phyloP scores from a whole-genome alignment of 2,329 filamentous ascomycete genomes.

The Epichloe coenophiala region DNA sequence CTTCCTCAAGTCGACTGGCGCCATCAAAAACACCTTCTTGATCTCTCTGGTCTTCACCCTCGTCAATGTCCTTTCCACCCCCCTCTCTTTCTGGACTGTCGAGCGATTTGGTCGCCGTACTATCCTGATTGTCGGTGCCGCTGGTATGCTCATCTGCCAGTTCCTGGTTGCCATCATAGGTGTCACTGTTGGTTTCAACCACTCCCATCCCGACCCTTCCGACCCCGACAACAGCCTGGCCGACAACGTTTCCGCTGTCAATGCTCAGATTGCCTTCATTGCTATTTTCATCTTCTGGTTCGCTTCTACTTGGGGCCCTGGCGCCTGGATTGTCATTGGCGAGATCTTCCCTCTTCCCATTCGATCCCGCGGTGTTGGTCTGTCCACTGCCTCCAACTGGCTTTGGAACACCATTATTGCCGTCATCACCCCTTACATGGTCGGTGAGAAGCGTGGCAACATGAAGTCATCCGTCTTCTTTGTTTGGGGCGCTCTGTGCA shows the following conservation, averaged over 20 bases:
- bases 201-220: constrained; percentile 31
- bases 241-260: constrained; percentile 43
- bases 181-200: constrained; percentile 43
- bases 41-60: constrained; percentile 77
- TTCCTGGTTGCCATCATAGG: constrained; percentile 74
- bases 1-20: constrained; percentile 68
- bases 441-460: constrained; percentile 47
- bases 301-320: constrained; percentile 77
- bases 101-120: constrained; percentile 70
- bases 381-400: constrained; percentile 86
- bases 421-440: constrained; percentile 63
- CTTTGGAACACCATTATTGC: constrained; percentile 68
- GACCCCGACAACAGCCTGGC: constrained; percentile 26
- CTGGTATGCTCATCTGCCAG: constrained; percentile 76
- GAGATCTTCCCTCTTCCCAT: constrained; percentile 86
- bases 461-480: constrained; percentile 60
- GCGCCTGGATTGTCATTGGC: constrained; percentile 70
- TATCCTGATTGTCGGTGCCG: constrained; percentile 64
- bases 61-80: constrained; percentile 77
- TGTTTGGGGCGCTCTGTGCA: constrained; percentile 59
- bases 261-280: constrained; percentile 74
- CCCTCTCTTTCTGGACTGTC: constrained; percentile 75
- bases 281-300: constrained; percentile 92
- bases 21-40: constrained; percentile 66
- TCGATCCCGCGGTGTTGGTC: constrained; percentile 71